These are phyloP conservation scores for Rhizoctonia solani DNA, from an alignment of 1,284 basidiomycete genomes.

Conservation along the genomic window DNA sequence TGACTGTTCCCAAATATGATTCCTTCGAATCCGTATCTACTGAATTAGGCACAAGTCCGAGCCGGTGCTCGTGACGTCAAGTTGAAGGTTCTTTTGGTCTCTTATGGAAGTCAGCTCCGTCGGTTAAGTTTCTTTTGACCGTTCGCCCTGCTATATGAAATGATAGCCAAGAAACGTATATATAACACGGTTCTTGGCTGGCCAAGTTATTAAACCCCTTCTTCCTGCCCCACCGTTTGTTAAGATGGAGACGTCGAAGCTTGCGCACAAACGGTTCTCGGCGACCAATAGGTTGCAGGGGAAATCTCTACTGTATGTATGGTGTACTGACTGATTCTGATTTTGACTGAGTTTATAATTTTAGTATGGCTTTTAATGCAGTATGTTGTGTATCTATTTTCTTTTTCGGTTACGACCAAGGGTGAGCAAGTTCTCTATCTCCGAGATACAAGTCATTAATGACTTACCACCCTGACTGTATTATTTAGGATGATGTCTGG, in stretches of 20 bases:
- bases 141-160: background rate
- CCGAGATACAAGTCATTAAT: background rate
- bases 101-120: background rate
- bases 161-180: background rate
- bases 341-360: background rate
- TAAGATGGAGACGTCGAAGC: slow-evolving; percentile 28
- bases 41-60: too few relatives aligned
- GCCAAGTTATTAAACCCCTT: background rate
- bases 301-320: slow-evolving; percentile 20
- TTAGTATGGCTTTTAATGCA: slow-evolving; percentile 28
- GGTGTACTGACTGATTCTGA: background rate
- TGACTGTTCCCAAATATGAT: too few relatives aligned
- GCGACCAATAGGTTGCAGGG: slow-evolving; percentile 30
- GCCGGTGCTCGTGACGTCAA: too few relatives aligned
- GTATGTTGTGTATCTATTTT: slow-evolving; percentile 32
- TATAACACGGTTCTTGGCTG: background rate
- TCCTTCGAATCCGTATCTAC: too few relatives aligned
- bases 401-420: slow-evolving; percentile 58
- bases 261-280: slow-evolving; percentile 28
- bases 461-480: background rate
- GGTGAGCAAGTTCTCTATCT: slow-evolving; percentile 38
- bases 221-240: background rate
- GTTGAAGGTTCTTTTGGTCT: too few relatives aligned
- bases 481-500: slow-evolving; percentile 54
- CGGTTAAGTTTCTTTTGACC: background rate